Base-by-base conservation (phyloP, 345 rosid genomes). In the Erysimum cheiranthoides region DNA sequence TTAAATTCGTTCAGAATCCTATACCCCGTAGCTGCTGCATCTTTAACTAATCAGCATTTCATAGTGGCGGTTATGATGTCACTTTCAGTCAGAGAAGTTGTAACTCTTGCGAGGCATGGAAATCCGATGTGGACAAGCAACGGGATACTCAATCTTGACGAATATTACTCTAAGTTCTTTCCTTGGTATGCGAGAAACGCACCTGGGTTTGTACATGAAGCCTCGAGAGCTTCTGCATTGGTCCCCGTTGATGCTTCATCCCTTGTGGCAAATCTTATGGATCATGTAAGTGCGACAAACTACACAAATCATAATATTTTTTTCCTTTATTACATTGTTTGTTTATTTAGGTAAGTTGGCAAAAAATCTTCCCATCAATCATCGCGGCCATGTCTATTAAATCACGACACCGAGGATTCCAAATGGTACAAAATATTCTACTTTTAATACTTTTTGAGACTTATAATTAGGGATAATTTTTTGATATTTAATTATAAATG, bases 341-440 rank as follows among this genome's bases (percentile, higher is more conserved):
- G n/a, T 51, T 25, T 56, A 10, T 40, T 56, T 42, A 91, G 97
- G 81, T 68, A 38, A 81, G 71, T 36, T 91, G 90, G 93, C 66
- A 32, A 30, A 83, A 81, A 17, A 80, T 82, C 72, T 91, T 91
- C 66, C 86, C 85, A 2, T 60, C 82, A 40, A 61, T 91, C 67
- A 46, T 91, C 49, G 74, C 80, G 6, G 18, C 12, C 13, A 17
- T 18, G 42, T 16, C 64, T 14, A 3, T 11, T 17, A 65, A 56
- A 17, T 17, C 13, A 11, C 40, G 6, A 0, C 5, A 56, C 14
- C 52, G 0, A 8, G 2, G 5, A 10, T 14, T 40, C 1, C 31
- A 39, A 42, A 8, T 17, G 40, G 73, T 69, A 54, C 49, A 2
- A 21, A 7, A 18, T 5, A 2, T 27, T 30, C 7, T 2, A 8